Base-by-base conservation (phyloP, 768 basidiomycete species). In the Rickenella mellea region DNA sequence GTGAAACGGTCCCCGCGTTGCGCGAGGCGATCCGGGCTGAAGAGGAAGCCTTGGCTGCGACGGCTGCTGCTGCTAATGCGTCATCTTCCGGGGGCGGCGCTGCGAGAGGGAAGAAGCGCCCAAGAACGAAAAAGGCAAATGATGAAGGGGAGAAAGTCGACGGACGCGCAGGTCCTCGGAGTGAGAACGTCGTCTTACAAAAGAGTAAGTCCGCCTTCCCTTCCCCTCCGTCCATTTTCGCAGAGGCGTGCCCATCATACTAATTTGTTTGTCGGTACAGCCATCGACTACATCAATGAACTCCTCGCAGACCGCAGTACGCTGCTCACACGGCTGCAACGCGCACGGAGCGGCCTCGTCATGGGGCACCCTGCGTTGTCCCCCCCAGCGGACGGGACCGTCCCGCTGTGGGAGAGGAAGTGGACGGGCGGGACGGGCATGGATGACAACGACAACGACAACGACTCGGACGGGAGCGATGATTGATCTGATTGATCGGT, bases 151-250 rank as follows among this genome's bases (percentile, higher is more conserved):
- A 84, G 52, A 78, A 76, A 61, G 50, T 74, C 4, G 91, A 93
- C 52, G 90, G 91, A 9, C 67, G 92, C 21, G 85, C 87, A 0
- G 92, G 91, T 1, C 89, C 92, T 6, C 70, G 84, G 53, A 93
- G 90, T 57, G 91, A 94, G 64, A 88, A 89, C 45, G 76, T 93
- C 33, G 90, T 94, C 3, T 61, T 94, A 28, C 74, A 76, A 28
- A 91, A 93, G 62, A 89, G 91, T 93, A 55, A 53, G 87, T 71
- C 14, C 48, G 28, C 40, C 11, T 17, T 44, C 24, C 30, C 12
- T 36, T 38, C 15, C 35, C 20, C 10, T 30, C 17, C 20, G 20
- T 20, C 14, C 24, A 33, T n/a, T 31, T 21, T 50, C 12, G 30
- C 17, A 5, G 20, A 26, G n/a, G 31, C 27, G 32, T 15, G 27